Conservation (phyloP, 2,329 filamentous ascomycete genomes). For the Xylariaceae sp. region DNA sequence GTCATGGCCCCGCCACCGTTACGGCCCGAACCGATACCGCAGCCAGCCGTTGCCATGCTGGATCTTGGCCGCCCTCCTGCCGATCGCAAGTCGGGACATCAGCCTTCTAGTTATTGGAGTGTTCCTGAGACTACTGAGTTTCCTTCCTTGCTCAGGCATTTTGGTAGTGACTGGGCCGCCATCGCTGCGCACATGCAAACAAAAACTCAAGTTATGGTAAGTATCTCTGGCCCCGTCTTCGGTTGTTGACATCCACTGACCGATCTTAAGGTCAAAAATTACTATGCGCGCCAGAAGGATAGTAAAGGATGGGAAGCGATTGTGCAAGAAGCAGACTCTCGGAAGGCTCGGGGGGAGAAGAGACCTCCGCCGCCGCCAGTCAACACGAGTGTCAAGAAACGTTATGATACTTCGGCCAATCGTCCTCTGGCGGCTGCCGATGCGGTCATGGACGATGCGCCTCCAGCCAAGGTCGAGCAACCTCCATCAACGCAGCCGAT, state of each 20-base stretch:
- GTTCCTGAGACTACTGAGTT: conserved; percentile 78
- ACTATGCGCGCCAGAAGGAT: conserved; percentile 60
- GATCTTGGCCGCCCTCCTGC: conserved; percentile 42
- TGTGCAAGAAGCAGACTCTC: conserved; percentile 56
- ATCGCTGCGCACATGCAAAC: conserved; percentile 78
- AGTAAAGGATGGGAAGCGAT: conserved; percentile 58
- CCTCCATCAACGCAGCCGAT: conserved; percentile 31
- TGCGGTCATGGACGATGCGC: conserved; percentile 39
- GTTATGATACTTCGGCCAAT: conserved; percentile 42
- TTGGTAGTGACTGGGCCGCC: conserved; percentile 72
- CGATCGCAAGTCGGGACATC: conserved; percentile 51
- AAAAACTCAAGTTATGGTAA: conserved; percentile 82
- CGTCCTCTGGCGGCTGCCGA: conserved; percentile 49
- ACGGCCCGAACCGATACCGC: conserved; percentile 49
- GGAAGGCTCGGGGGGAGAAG: conserved; percentile 52
- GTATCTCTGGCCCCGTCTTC: conserved; percentile 17
- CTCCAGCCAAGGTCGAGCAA: conserved; percentile 42
- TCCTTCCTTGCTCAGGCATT: conserved; percentile 64
- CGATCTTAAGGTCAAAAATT: conserved; percentile 59
- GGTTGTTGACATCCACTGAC: conserved; percentile 5
- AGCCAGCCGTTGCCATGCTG: conserved; percentile 42
- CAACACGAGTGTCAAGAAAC: conserved; percentile 45
- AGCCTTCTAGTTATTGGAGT: conserved; percentile 82
- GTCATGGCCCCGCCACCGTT: conserved; percentile 54
- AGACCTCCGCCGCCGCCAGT: conserved; percentile 57